These are phyloP conservation scores for Aspergillus indologenus DNA, from an alignment of 495 filamentous ascomycete species.

Conservation along the genomic window DNA sequence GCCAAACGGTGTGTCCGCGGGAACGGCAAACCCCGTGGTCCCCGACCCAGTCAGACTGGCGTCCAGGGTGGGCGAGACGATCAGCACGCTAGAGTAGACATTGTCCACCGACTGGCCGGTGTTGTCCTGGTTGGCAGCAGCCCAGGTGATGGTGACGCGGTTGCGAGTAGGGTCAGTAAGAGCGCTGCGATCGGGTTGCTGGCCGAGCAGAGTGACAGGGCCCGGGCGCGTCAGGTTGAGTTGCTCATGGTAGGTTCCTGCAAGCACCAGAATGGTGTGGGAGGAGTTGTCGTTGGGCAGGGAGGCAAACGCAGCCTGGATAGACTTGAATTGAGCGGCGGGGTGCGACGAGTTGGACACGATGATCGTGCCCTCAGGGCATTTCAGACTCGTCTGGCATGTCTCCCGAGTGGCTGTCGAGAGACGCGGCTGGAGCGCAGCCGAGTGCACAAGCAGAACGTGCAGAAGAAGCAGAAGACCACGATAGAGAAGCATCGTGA, in stretches of 20 bases:
- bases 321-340: slow-evolving; percentile 42
- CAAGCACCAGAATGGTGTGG: slow-evolving; percentile 52
- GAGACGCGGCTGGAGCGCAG: slow-evolving; percentile 4
- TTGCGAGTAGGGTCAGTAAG: slow-evolving; percentile 39
- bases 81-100: slow-evolving; percentile 52
- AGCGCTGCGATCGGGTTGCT: slow-evolving; percentile 42
- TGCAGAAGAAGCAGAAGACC: slow-evolving; percentile 10
- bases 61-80: slow-evolving; percentile 56
- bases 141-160: slow-evolving; percentile 49
- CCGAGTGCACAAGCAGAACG: slow-evolving; percentile 11
- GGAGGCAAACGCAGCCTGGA: slow-evolving; percentile 53
- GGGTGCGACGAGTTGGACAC: slow-evolving; percentile 37
- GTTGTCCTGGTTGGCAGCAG: slow-evolving; percentile 43
- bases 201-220: slow-evolving; percentile 53
- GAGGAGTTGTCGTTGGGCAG: slow-evolving; percentile 49
- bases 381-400: slow-evolving; percentile 26
- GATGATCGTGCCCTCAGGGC: slow-evolving; percentile 47
- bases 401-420: slow-evolving; percentile 8
- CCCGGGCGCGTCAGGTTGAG: slow-evolving; percentile 57
- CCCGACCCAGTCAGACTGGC: slow-evolving; percentile 54
- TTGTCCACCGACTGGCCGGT: slow-evolving; percentile 49
- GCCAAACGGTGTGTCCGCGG: slow-evolving; percentile 55
- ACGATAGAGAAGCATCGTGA: slow-evolving; percentile 3
- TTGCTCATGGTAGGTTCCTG: slow-evolving; percentile 57
- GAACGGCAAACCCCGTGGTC: slow-evolving; percentile 53